A percentile compares a stretch with the other conserved stretches of the same genome.
These are phyloP conservation scores for Puccinia novopanici DNA, from an alignment of 1,284 basidiomycete species.

Conservation along the genomic window DNA sequence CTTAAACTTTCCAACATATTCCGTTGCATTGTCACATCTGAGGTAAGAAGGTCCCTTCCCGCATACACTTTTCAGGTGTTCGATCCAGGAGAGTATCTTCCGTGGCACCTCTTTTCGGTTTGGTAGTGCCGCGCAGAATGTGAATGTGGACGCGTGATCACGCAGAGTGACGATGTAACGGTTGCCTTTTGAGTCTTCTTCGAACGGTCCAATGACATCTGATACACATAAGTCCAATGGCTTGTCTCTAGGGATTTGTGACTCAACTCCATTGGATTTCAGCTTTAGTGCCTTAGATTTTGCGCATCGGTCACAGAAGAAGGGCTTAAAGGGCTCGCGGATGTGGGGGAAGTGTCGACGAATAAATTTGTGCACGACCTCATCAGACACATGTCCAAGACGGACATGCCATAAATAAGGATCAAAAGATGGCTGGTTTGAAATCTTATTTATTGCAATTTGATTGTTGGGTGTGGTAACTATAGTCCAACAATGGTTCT, in stretches of 20 bases:
- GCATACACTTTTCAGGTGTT: neutral
- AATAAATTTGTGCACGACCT: neutral
- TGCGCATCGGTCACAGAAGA: conserved; percentile 1
- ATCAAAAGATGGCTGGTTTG: neutral
- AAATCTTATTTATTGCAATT: neutral
- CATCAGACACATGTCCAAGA: neutral
- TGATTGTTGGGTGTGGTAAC: neutral
- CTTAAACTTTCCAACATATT: neutral
- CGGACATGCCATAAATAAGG: neutral
- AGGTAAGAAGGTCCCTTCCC: neutral
- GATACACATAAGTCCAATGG: neutral
- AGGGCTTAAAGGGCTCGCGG: neutral
- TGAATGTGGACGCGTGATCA: conserved; percentile 4
- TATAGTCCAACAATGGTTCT: neutral
- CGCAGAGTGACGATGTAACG: neutral
- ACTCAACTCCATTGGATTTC: neutral
- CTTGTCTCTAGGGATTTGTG: neutral
- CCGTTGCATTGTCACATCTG: neutral
- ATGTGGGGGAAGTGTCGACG: neutral
- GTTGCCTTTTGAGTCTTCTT: neutral
- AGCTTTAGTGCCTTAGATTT: neutral
- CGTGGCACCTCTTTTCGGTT: neutral
- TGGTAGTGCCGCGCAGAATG: too few species aligned
- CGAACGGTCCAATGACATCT: neutral
- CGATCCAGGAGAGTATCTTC: neutral